A percentile compares a stretch with the other conserved stretches of the same genome.
Conservation (phyloP, 2,329 filamentous ascomycete genomes). For the Epichloe sibirici region DNA sequence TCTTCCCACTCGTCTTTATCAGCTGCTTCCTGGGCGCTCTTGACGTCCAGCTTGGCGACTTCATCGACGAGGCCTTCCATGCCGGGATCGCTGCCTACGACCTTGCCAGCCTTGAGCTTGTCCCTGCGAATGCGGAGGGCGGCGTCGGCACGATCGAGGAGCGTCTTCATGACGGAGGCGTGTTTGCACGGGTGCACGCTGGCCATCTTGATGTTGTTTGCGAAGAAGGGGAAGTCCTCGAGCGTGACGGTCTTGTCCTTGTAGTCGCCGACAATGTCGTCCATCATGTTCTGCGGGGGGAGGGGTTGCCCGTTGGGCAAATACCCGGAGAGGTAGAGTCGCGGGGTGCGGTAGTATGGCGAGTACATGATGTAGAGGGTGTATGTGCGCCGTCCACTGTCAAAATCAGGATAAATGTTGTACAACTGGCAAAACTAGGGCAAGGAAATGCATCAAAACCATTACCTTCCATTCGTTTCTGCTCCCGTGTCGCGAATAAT, state of each 20-base stretch:
- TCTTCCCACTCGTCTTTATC: constrained; percentile 55
- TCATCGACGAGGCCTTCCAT: constrained; percentile 83
- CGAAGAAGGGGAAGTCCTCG: constrained; percentile 93
- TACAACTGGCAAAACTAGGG: not conserved
- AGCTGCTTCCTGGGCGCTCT: constrained; percentile 37
- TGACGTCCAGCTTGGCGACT: constrained; percentile 51
- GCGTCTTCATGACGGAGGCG: constrained; percentile 93
- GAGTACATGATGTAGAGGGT: constrained; percentile 98
- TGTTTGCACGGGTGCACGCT: constrained; percentile 96
- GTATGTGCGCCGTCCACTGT: constrained; percentile 81
- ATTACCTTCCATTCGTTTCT: constrained; percentile 34
- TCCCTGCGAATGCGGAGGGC: constrained; percentile 80
- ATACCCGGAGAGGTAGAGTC: constrained; percentile 91
- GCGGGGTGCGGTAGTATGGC: constrained; percentile 89
- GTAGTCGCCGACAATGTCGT: constrained; percentile 92
- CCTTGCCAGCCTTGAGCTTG: constrained; percentile 56
- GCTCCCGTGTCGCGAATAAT: constrained; percentile 69
- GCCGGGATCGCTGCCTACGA: constrained; percentile 36
- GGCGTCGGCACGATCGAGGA: constrained; percentile 88
- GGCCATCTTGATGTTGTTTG: constrained; percentile 86
- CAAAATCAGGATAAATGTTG: not conserved
- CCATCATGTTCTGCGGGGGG: constrained; percentile 79
- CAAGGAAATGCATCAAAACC: constrained; percentile 1
- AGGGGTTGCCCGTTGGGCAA: constrained; percentile 67
- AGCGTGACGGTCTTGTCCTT: constrained; percentile 98